Evolutionary conservation across 179 eudicot species (phyloP), one percentile per base, ranked within the genome.

Genomic region (Silene noctiflora): DNA sequence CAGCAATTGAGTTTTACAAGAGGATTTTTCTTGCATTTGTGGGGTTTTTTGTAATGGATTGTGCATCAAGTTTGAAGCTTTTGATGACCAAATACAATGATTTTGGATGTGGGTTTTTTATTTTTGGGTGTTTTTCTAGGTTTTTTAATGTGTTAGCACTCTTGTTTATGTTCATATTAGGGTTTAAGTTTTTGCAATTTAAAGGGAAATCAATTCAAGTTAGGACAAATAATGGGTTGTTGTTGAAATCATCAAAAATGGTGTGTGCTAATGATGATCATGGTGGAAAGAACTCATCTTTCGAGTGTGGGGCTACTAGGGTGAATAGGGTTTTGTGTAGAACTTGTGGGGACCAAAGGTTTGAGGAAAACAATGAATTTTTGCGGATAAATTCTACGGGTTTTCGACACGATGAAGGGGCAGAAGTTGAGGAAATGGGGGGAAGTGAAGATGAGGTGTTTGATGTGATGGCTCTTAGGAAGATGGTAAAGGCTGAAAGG

Each of bases 401-500:
- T 46, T 13, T 63, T 74, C 72, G 59, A 75, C 16, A 55, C 51
- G 84, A 66, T 0, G 78, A 55, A 29, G 81, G 58, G 67, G 79
- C 46, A 20, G 82, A 72, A 51, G 59, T 68, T 29, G 48, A 31
- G 72, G 89, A 75, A 66, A 53, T 68, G 29, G 27, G 42, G 68
- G 76, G 77, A 35, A 35, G 3, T 70, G 93, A 80, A 70, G 94
- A 88, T 76, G 83, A 83, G 29, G 77, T 77, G 78, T 82, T 83
- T 67, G 88, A 88, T 72, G 84, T 85, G 44, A 68, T 82, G 84
- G 22, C 75, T 5, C 76, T 94, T 80, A 88, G 93, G 35, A 84
- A 84, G 46, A 69, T 94, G 89, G 84, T 90, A 21, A 90, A 85
- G 77, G 76, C 60, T 22, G 87, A 89, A 77, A 88, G 86, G 75